Evolutionary conservation across 2,329 filamentous ascomycete species (phyloP).

Genomic region (Aspergillus sp.): DNA sequence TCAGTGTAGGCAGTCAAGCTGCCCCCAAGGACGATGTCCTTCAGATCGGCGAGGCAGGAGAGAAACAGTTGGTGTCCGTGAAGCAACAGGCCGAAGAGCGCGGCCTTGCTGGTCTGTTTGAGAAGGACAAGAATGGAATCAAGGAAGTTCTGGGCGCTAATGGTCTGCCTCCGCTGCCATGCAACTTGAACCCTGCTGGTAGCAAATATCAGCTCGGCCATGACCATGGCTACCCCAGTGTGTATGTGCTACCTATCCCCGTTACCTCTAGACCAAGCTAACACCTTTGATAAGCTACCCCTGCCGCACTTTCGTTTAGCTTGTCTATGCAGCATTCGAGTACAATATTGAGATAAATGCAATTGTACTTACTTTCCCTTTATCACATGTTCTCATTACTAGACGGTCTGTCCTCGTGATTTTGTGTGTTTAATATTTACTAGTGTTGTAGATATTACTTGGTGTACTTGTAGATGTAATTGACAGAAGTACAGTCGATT

Average conservation of each 20-base stretch:
- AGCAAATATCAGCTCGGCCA: slow-evolving; percentile 65
- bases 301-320: slow-evolving; percentile 49
- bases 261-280: slow-evolving; percentile 21
- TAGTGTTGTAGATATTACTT: background rate
- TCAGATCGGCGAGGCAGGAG: slow-evolving; percentile 73
- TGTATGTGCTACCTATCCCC: slow-evolving; percentile 55
- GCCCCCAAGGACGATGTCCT: slow-evolving; percentile 74
- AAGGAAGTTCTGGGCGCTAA: slow-evolving; percentile 68
- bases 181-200: slow-evolving; percentile 59
- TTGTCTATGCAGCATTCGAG: background rate
- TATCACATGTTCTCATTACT: too few species aligned
- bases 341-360: background rate
- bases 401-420: background rate
- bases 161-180: slow-evolving; percentile 84
- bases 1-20: slow-evolving; percentile 80
- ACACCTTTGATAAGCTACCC: slow-evolving; percentile 40
- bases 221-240: slow-evolving; percentile 68
- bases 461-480: background rate
- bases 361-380: background rate
- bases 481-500: background rate
- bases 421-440: background rate
- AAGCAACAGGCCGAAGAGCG: slow-evolving; percentile 72
- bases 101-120: slow-evolving; percentile 72
- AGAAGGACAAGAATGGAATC: slow-evolving; percentile 60
- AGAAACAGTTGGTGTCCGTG: slow-evolving; percentile 72